Base-by-base conservation (phyloP, 768 basidiomycete genomes). In the Amanita exitialis region DNA sequence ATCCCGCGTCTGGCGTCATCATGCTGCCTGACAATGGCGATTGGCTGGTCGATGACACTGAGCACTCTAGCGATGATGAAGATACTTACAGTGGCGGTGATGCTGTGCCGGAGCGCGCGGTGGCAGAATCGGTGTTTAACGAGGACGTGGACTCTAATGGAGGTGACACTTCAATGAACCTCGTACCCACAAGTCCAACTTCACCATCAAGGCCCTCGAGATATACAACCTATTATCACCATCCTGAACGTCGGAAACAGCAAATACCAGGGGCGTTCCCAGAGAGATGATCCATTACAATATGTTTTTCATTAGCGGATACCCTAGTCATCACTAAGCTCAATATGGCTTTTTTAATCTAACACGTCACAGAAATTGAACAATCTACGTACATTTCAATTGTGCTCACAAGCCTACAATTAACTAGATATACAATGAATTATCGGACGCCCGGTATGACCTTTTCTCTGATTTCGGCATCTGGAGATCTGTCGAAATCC, bases 1-100 rank as follows among this genome's bases (percentile, higher is more conserved):
- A 93, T 61, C 83, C 81, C 45, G 90, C 81, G 4, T 86, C 86
- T 2, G 92, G 92, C 0, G 88, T 93, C 32, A 94, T 94, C 56
- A 84, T 85, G 74, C 67, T 94, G 2, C 90, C 91, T 0, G 90
- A 92, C 35, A 76, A 81, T 56, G 77, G 71, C 27, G 75, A 78
- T 55, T 86, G 85, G 79, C 66, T 84, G 56, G 2, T 51, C 7
- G 69, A 66, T 18, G 68, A 73, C 13, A 81, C 81, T 21, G 76
- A 64, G 0, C 70, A 68, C 27, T 70, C 69, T 50, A 60, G 57
- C n/a, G 68, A 73, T 7, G 78, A 72, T 32, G 81, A 82, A 21
- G 75, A 74, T 75, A 41, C 5, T 54, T 76, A 71, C 52, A 73
- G 71, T 38, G 53, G 55, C 16, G 62, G 59, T 47, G 47, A 60